Conservation (phyloP, 2,329 filamentous ascomycete species). For the Lizonia empirigonia region DNA sequence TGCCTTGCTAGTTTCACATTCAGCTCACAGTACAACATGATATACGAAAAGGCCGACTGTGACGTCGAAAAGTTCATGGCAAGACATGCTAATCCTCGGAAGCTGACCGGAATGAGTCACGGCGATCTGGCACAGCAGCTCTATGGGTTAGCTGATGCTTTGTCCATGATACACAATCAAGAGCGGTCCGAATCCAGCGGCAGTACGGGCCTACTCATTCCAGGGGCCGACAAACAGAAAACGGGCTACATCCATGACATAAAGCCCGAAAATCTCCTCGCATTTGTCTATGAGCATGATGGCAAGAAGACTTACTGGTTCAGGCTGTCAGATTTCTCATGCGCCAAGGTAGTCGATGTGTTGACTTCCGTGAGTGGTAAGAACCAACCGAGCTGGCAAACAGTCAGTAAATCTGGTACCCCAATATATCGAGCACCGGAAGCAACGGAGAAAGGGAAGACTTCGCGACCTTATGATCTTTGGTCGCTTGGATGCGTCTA, state of each 20-base stretch:
- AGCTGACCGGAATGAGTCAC: background rate
- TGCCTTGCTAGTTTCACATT: slow-evolving; percentile 25
- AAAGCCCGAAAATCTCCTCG: slow-evolving; percentile 5
- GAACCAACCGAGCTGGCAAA: background rate
- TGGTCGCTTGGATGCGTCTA: slow-evolving; percentile 8
- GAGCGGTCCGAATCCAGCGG: background rate
- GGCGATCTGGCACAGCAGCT: slow-evolving; percentile 1
- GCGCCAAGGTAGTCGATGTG: slow-evolving; percentile 7
- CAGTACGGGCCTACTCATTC: background rate
- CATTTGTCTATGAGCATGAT: background rate
- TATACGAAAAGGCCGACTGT: slow-evolving; percentile 16
- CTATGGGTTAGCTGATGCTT: background rate
- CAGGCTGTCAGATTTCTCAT: slow-evolving; percentile 15
- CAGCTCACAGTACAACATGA: slow-evolving; percentile 18
- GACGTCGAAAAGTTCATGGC: slow-evolving; percentile 7
- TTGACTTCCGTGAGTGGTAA: background rate
- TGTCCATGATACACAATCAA: slow-evolving; percentile 1
- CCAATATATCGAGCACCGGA: slow-evolving; percentile 6
- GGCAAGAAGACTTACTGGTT: slow-evolving; percentile 13
- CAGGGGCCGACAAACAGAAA: background rate
- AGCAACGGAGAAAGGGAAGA: background rate
- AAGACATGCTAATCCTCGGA: background rate
- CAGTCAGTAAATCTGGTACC: background rate
- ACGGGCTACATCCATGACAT: slow-evolving; percentile 10
- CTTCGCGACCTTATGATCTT: slow-evolving; percentile 4